Conservation (phyloP, 2,329 filamentous ascomycete genomes). For the Fusarium sp. region DNA sequence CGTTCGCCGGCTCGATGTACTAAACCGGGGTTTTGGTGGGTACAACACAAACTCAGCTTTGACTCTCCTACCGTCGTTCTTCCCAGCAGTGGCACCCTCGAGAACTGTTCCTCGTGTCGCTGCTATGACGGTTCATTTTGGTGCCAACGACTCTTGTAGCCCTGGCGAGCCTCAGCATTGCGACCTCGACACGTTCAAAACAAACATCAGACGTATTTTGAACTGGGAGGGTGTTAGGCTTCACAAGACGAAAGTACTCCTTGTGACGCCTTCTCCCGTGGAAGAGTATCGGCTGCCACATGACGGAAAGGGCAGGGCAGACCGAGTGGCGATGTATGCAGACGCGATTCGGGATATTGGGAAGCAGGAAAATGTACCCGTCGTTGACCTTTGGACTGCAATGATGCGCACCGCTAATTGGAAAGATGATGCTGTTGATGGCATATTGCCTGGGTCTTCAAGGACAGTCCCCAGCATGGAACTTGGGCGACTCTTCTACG, state of each 20-base stretch:
- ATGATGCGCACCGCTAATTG: neutral
- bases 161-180: neutral
- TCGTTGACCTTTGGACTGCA: neutral
- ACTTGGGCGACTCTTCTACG: neutral
- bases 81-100: neutral
- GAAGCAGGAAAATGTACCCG: neutral
- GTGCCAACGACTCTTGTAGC: neutral
- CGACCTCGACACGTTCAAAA: neutral
- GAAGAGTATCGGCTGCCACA: constrained; percentile 1
- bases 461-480: neutral
- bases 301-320: neutral
- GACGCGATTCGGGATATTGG: neutral
- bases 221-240: neutral
- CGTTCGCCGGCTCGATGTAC: neutral
- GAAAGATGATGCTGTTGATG: neutral
- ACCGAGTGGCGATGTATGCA: neutral
- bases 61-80: neutral
- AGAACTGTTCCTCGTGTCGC: neutral
- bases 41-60: neutral
- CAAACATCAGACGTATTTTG: neutral
- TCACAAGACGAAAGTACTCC: neutral
- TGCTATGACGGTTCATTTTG: neutral
- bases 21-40: neutral
- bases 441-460: neutral
- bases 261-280: neutral